A percentile compares a stretch with the other conserved stretches of the same genome.
These are phyloP conservation scores for Coriolopsis trogii DNA, from an alignment of 1,284 basidiomycete genomes.

Conservation along the genomic window DNA sequence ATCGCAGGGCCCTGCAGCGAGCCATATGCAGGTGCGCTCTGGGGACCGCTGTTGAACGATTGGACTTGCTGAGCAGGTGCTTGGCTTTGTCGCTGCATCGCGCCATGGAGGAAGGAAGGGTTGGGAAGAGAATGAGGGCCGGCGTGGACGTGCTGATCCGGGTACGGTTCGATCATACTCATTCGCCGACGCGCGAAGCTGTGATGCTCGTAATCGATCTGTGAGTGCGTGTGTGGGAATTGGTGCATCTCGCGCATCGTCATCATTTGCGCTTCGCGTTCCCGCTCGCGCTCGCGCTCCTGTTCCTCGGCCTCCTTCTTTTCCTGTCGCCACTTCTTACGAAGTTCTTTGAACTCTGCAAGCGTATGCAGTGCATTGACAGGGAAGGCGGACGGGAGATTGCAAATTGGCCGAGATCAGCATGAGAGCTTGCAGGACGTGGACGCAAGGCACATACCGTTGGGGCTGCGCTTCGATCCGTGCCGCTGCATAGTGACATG, in stretches of 20 bases:
- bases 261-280: conserved; percentile 14
- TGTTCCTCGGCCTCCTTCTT: conserved; percentile 71
- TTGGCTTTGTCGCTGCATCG: conserved; percentile 13
- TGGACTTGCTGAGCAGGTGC: conserved; percentile 8
- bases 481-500: conserved; percentile 95
- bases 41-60: conserved; percentile 12
- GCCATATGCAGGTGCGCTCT: conserved; percentile 16
- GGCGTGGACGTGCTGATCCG: conserved; percentile 20
- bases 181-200: conserved; percentile 20
- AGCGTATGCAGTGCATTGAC: conserved; percentile 1
- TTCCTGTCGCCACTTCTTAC: conserved; percentile 92
- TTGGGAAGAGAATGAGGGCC: conserved; percentile 18
- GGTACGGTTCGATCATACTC: conserved; percentile 24
- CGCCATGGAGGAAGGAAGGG: conserved; percentile 20
- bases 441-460: conserved; percentile 55
- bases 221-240: conserved; percentile 14
- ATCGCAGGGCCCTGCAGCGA: conserved; percentile 17
- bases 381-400: background rate
- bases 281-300: conserved; percentile 31
- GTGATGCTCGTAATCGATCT: conserved; percentile 23
- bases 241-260: conserved; percentile 22
- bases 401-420: background rate
- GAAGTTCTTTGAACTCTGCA: conserved; percentile 95
- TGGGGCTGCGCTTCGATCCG: conserved; percentile 80
- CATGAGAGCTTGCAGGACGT: background rate